phyloP scores from a whole-genome alignment of 2,329 filamentous ascomycete genomes.

The Neoscytalidium dimidiatum region DNA sequence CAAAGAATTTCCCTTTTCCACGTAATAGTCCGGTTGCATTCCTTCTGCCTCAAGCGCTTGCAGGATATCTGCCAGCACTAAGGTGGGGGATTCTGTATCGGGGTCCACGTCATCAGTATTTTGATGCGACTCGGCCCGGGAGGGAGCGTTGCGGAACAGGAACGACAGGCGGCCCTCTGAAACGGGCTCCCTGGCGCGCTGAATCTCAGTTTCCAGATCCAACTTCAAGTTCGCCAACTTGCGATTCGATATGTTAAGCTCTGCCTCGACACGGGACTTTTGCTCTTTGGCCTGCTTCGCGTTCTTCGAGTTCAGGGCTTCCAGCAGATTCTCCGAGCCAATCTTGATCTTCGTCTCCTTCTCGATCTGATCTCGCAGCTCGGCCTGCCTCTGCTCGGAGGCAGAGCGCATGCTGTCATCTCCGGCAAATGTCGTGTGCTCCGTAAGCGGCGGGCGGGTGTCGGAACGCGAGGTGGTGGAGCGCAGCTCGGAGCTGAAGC shows the following conservation, averaged over 20 bases:
- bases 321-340: slow-evolving; percentile 95
- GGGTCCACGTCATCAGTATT: slow-evolving; percentile 64
- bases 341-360: slow-evolving; percentile 98
- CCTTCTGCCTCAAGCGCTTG: slow-evolving; percentile 86
- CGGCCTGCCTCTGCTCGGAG: slow-evolving; percentile 72
- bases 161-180: slow-evolving; percentile 57
- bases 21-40: slow-evolving; percentile 92
- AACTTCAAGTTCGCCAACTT: slow-evolving; percentile 63
- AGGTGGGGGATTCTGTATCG: slow-evolving; percentile 82
- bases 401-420: slow-evolving; percentile 59
- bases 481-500: slow-evolving; percentile 86
- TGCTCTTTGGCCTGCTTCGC: slow-evolving; percentile 86
- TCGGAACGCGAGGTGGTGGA: slow-evolving; percentile 68
- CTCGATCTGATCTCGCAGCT: slow-evolving; percentile 81
- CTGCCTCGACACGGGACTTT: slow-evolving; percentile 65
- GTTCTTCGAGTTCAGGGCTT: slow-evolving; percentile 92
- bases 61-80: slow-evolving; percentile 83
- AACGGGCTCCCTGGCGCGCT: slow-evolving; percentile 59
- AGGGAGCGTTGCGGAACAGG: slow-evolving; percentile 58
- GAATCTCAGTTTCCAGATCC: slow-evolving; percentile 61
- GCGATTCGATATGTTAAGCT: slow-evolving; percentile 84
- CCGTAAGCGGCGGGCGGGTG: slow-evolving; percentile 58
- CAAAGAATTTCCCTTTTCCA: slow-evolving; percentile 84
- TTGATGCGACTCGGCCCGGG: slow-evolving; percentile 53
- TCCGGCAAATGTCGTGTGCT: slow-evolving; percentile 54